Evolutionary conservation across 208 protist genomes (phyloP).

Genomic region (Wallacemonas rigidus): DNA sequence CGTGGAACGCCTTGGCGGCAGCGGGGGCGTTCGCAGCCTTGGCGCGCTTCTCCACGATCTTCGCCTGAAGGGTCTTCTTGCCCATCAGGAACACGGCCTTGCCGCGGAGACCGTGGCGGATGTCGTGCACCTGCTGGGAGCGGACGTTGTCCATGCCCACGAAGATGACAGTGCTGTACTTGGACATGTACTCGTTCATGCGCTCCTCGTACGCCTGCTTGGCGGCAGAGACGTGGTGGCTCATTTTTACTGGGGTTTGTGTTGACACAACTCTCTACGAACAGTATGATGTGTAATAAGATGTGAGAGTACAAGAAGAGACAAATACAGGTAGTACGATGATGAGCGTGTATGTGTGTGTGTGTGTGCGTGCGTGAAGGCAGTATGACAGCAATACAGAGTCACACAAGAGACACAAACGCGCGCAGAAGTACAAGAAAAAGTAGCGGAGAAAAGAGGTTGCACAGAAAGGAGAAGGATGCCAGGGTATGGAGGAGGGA

Average conservation of each 20-base stretch:
- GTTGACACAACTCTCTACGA: too few species aligned
- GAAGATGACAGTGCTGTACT: slow-evolving; percentile 96
- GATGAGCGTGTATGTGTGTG: too few species aligned
- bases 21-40: slow-evolving; percentile 45
- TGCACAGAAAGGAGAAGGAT: too few species aligned
- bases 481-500: too few species aligned
- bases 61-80: slow-evolving; percentile 99
- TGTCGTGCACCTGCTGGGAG: slow-evolving; percentile 97
- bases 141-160: slow-evolving; percentile 98
- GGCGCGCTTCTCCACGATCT: slow-evolving; percentile 89
- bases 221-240: slow-evolving; percentile 64
- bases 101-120: slow-evolving; percentile 94
- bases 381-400: too few species aligned
- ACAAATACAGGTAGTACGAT: too few species aligned
- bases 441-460: too few species aligned
- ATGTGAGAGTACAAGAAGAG: too few species aligned
- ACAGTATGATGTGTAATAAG: too few species aligned
- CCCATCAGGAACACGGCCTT: slow-evolving; percentile 97
- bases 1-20: slow-evolving; percentile 63
- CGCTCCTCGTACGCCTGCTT: slow-evolving; percentile 92
- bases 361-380: too few species aligned
- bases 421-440: too few species aligned
- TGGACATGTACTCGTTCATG: slow-evolving; percentile 87
- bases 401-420: too few species aligned
- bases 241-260: slow-evolving; percentile 11